phyloP scores from a whole-genome alignment of 2,329 filamentous ascomycete genomes.

The Onygena corvina region DNA sequence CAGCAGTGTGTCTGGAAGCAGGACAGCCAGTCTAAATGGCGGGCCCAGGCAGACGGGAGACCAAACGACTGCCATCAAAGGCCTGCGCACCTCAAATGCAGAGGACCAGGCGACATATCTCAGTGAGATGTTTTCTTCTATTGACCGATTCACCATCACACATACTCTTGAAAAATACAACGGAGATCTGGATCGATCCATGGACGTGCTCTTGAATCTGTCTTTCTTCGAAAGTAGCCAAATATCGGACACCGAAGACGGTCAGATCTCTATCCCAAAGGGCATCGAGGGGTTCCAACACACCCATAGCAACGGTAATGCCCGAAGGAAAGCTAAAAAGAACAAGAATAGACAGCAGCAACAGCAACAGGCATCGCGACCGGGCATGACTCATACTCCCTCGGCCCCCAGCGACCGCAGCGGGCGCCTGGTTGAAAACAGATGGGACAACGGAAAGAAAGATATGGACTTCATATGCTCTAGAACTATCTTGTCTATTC shows the following conservation, averaged over 20 bases:
- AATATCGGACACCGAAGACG: slow-evolving; percentile 25
- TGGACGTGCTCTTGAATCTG: slow-evolving; percentile 70
- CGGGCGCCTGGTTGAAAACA: slow-evolving; percentile 32
- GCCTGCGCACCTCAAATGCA: slow-evolving; percentile 45
- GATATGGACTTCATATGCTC: slow-evolving; percentile 51
- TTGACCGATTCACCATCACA: slow-evolving; percentile 54
- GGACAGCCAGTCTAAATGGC: slow-evolving; percentile 7
- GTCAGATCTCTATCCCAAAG: slow-evolving; percentile 43
- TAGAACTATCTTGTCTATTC: slow-evolving; percentile 36
- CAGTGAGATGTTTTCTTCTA: slow-evolving; percentile 56
- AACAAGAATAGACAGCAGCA: slow-evolving; percentile 31
- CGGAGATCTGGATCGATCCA: slow-evolving; percentile 55
- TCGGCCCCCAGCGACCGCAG: slow-evolving; percentile 2
- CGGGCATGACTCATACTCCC: slow-evolving; percentile 19
- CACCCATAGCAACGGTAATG: slow-evolving; percentile 36
- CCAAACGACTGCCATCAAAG: slow-evolving; percentile 19
- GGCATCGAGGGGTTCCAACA: slow-evolving; percentile 67
- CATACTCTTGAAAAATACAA: slow-evolving; percentile 56
- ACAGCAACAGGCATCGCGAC: slow-evolving; percentile 18
- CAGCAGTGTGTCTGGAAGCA: neutral
- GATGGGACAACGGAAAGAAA: slow-evolving; percentile 46
- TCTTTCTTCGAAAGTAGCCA: slow-evolving; percentile 56
- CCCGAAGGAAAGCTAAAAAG: slow-evolving; percentile 33
- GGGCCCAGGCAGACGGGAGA: slow-evolving; percentile 9
- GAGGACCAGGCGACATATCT: slow-evolving; percentile 41